These are phyloP conservation scores for Acanthamoeba castellanii DNA, from an alignment of 208 protist genomes.

Conservation along the genomic window DNA sequence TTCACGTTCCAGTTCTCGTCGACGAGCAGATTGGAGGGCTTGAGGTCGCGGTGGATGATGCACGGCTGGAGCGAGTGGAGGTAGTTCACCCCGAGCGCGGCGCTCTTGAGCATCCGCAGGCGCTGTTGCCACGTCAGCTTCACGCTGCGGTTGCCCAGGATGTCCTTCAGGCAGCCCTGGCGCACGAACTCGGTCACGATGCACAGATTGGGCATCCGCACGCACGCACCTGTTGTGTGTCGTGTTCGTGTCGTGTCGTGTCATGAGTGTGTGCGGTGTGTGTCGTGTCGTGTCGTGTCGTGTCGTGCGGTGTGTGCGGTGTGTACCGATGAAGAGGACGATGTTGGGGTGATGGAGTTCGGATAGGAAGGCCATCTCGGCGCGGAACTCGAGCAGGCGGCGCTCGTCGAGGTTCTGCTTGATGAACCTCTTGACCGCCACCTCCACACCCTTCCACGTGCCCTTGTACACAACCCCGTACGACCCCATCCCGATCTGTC, in stretches of 20 bases:
- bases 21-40: constrained; percentile 72
- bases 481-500: constrained; percentile 15
- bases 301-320: too few species aligned
- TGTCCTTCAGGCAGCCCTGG: constrained; percentile 76
- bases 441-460: constrained; percentile 43
- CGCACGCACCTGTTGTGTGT: constrained; percentile 57
- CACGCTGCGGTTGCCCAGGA: constrained; percentile 67
- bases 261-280: not conserved
- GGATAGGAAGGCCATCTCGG: constrained; percentile 60
- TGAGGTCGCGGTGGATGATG: constrained; percentile 68
- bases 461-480: constrained; percentile 62
- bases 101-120: constrained; percentile 11
- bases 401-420: constrained; percentile 72
- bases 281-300: not conserved
- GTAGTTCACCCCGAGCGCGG: constrained; percentile 71
- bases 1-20: constrained; percentile 64
- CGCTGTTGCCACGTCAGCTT: constrained; percentile 24
- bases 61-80: constrained; percentile 26
- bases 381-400: constrained; percentile 47
- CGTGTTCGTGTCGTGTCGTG: too few species aligned
- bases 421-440: constrained; percentile 69
- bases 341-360: constrained; percentile 71
- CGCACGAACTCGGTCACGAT: constrained; percentile 85
- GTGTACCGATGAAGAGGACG: constrained; percentile 53
- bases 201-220: constrained; percentile 82